Percentiles rank a stretch among this genome's conserved stretches.
Conservation (phyloP, 139 green algal genomes). For the Tetradesmus obliquus region DNA sequence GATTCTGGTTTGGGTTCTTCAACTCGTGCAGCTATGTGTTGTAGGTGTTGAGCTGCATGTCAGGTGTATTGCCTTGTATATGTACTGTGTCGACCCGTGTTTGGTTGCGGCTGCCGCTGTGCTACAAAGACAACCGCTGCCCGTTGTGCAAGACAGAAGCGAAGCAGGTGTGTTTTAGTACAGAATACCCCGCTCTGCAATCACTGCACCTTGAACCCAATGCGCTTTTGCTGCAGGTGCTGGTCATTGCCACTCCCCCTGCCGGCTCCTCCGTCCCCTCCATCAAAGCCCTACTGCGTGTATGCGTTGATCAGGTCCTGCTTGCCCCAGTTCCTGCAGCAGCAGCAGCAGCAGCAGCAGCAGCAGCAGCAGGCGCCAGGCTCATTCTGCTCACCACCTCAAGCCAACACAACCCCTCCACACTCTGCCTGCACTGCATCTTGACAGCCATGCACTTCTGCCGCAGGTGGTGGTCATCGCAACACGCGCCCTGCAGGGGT, state of each 20-base stretch:
- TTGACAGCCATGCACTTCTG: too few relatives aligned
- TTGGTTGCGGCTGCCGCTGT: slow-evolving; percentile 72
- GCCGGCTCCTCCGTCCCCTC: not conserved
- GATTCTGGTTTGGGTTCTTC: too few relatives aligned
- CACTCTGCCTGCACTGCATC: too few relatives aligned
- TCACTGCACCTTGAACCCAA: too few relatives aligned
- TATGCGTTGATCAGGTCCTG: too few relatives aligned
- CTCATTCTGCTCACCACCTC: not conserved
- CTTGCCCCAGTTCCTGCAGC: too few relatives aligned
- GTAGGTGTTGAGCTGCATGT: not conserved
- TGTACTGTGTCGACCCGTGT: not conserved
- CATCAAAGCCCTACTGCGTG: not conserved
- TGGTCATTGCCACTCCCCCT: slow-evolving; percentile 1
- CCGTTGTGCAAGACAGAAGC: slow-evolving; percentile 76
- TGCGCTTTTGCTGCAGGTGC: not conserved
- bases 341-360: not conserved
- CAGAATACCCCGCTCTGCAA: too few relatives aligned
- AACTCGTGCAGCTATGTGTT: not conserved
- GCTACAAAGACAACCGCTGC: slow-evolving; percentile 71
- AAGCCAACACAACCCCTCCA: too few relatives aligned
- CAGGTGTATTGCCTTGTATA: not conserved
- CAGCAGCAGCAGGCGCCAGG: slow-evolving; percentile 27
- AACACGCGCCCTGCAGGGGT: too few relatives aligned
- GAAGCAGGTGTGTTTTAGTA: not conserved
- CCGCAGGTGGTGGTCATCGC: too few relatives aligned